Conservation (phyloP, 257 asterid species). For the Solanum pennellii region DNA sequence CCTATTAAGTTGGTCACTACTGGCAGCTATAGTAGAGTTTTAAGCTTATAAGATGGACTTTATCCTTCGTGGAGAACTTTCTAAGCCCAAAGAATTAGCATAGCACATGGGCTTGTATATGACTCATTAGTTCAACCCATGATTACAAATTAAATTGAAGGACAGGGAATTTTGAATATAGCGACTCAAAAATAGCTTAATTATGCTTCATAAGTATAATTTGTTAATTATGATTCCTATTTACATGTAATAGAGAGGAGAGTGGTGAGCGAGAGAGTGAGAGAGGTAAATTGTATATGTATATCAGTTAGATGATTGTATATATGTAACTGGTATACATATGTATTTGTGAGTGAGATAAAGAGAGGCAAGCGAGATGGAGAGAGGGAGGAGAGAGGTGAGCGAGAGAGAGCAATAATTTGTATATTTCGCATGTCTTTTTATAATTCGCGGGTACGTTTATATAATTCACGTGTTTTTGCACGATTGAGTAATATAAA, state of each 20-base stretch:
- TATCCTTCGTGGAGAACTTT: background rate
- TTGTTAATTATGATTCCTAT: background rate
- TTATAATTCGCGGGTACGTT: background rate
- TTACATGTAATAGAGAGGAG: background rate
- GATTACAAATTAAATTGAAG: background rate
- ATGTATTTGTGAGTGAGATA: too few species aligned
- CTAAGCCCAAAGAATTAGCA: background rate
- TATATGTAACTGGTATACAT: background rate
- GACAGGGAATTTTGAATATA: too few species aligned
- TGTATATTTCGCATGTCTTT: background rate
- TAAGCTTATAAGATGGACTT: background rate
- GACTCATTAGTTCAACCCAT: background rate
- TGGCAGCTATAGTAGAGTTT: background rate
- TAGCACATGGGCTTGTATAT: background rate
- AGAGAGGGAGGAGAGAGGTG: too few species aligned
- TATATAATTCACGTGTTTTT: too few species aligned
- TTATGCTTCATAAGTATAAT: accelerated
- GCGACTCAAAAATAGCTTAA: background rate
- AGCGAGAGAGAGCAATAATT: background rate
- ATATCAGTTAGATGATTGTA: background rate
- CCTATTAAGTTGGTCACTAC: background rate
- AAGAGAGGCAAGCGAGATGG: too few species aligned
- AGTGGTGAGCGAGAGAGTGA: background rate
- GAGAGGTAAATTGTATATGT: background rate
- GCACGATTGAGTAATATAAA: background rate